Conservation (phyloP, 106 monocot species). For the Acorus gramineus region DNA sequence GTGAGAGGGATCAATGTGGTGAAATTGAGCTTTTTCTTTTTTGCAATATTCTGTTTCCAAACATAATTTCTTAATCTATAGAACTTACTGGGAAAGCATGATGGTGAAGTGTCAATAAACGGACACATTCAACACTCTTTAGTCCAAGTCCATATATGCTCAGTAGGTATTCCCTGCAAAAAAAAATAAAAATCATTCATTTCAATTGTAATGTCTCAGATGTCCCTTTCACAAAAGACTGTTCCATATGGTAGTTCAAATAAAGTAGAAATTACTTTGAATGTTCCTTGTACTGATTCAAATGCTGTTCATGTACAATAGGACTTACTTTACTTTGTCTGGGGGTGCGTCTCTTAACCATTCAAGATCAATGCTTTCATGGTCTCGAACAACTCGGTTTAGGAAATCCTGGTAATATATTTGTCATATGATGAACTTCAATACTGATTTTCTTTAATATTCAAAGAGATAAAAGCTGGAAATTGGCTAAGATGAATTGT, state of each 20-base stretch:
- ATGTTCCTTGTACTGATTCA: too few species aligned
- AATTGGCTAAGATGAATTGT: too few species aligned
- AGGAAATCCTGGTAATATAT: conserved; percentile 51
- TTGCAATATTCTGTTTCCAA: too few species aligned
- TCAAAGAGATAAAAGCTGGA: too few species aligned
- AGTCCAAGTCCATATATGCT: conserved; percentile 75
- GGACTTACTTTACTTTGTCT: conserved; percentile 65
- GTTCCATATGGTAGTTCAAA: neutral
- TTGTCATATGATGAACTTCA: neutral
- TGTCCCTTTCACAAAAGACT: neutral
- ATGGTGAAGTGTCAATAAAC: conserved; percentile 64
- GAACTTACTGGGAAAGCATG: conserved; percentile 67
- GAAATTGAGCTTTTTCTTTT: neutral
- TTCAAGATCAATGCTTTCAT: conserved; percentile 80
- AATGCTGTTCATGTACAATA: neutral
- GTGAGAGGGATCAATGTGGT: neutral
- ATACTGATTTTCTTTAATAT: neutral
- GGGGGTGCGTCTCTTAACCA: conserved; percentile 75
- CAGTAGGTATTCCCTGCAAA: conserved; percentile 69
- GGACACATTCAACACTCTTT: conserved; percentile 84
- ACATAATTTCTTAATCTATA: neutral
- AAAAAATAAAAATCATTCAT: conserved; percentile 4
- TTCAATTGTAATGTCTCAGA: neutral
- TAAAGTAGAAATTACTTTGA: neutral
- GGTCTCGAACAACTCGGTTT: conserved; percentile 48